Conservation (phyloP, 2,329 filamentous ascomycete genomes). For the Botrytis medusae region DNA sequence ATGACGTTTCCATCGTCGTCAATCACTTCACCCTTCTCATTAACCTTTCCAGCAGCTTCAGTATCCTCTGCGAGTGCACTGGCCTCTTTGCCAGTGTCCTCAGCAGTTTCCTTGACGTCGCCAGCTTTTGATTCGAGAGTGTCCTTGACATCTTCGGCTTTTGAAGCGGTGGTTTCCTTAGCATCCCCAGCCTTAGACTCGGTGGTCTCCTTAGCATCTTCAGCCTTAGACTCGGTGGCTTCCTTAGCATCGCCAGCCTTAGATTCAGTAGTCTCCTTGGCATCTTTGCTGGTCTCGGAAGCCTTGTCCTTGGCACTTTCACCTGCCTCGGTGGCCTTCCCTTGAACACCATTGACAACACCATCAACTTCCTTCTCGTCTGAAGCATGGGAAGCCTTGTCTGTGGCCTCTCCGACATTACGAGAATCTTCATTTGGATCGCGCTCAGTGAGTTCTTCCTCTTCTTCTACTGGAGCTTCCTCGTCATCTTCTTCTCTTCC, state of each 20-base stretch:
- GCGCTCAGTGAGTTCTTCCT: constrained; percentile 19
- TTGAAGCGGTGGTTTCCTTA: not conserved
- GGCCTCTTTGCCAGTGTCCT: not conserved
- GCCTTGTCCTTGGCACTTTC: not conserved
- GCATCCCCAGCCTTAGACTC: not conserved
- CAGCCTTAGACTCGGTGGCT: not conserved
- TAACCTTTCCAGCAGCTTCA: constrained; percentile 35
- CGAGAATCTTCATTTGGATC: constrained; percentile 19
- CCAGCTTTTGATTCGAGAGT: not conserved
- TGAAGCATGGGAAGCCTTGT: constrained; percentile 1
- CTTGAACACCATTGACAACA: not conserved
- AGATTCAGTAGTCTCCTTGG: not conserved
- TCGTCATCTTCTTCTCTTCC: constrained; percentile 36
- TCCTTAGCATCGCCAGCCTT: not conserved
- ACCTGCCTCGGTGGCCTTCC: not conserved
- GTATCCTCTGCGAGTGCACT: constrained; percentile 1
- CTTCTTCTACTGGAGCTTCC: constrained; percentile 41
- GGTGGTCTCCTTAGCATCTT: not conserved
- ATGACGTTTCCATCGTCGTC: constrained; percentile 54
- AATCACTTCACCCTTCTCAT: constrained; percentile 54
- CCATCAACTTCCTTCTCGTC: constrained; percentile 2
- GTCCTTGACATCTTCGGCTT: not conserved
- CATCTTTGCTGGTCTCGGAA: not conserved
- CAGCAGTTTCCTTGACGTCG: not conserved
- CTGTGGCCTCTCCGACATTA: constrained; percentile 9